Base-by-base conservation (phyloP, 805 yeast species). In the Suhomyces sp. region DNA sequence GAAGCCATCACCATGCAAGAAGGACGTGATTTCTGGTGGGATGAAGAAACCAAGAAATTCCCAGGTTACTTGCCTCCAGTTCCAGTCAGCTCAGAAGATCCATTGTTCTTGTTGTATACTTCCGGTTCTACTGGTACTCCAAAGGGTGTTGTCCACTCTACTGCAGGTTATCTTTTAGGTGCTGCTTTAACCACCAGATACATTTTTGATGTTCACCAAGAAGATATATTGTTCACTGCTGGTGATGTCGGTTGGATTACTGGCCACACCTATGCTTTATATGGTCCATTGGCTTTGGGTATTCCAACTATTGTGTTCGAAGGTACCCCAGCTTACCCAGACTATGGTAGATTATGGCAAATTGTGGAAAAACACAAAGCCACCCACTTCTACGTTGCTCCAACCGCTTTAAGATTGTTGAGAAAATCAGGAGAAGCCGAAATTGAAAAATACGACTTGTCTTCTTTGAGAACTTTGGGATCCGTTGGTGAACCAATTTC, bases 191-290 rank as follows among this genome's bases (percentile, higher is more conserved):
- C 93, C 47, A 85, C 90, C 62, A 84, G 84, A 64, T 88, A 88
- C 64, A 81, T 83, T 45, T 88, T 88, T 69, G 96, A 88, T 69
- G 77, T 87, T 41, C 91, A 88, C 63, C 79, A 81, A 42, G 85
- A 86, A 54, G 96, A 88, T 66, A 76, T 83, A 12, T 77, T 88
- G 53, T 88, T 88, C 78, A 88, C 94, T 15, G 94, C 96, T 29
- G 96, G 94, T 67, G 96, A 88, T 72, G 87, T 88, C 50, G 96
- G 96, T 64, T 88, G 96, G 96, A 87, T 88, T 64, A 88, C 96
- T 6, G 96, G 96, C 54, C 96, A 88, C 72, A 80, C 94, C 9
- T 88, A 88, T 63, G 91, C 84, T 17, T 82, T 88, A 47, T 88
- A 88, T 67, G 96, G 96, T 52, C 96, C 96, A 38, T 76, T 88